Conservation (phyloP, 192 early-diverging fungal genomes). For the Rhizoclosmatium sp. region DNA sequence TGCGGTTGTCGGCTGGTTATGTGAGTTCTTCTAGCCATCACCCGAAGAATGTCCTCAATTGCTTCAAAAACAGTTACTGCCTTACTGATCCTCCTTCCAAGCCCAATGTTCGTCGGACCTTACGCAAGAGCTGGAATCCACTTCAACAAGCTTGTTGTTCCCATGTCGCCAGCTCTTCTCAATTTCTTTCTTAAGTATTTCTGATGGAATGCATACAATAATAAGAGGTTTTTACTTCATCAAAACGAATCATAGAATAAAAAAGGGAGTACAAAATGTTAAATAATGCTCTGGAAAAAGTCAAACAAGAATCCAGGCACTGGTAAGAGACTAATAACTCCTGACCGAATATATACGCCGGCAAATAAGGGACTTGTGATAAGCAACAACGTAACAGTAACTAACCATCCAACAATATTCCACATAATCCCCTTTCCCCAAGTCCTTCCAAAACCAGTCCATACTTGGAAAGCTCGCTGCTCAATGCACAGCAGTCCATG, state of each 20-base stretch:
- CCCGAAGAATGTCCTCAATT: too few relatives aligned
- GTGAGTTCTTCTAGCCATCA: neutral
- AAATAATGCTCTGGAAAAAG: neutral
- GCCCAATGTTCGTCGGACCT: slow-evolving; percentile 7
- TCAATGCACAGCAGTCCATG: neutral
- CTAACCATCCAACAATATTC: neutral
- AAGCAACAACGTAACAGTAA: neutral
- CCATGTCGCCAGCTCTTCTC: neutral
- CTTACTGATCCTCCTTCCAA: neutral
- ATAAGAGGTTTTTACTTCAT: neutral
- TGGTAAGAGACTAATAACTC: neutral
- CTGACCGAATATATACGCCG: neutral
- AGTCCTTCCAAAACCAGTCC: neutral
- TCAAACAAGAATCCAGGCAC: neutral
- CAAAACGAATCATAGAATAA: neutral
- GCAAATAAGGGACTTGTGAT: neutral
- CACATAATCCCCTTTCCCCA: neutral
- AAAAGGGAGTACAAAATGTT: neutral
- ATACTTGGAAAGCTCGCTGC: neutral
- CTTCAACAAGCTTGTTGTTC: neutral
- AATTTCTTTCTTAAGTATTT: neutral
- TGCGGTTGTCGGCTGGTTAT: neutral
- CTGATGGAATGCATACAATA: neutral
- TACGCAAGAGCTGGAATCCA: neutral
- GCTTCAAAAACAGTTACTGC: neutral